These are phyloP conservation scores for Candida koratica DNA, from an alignment of 805 yeast genomes.

Conservation along the genomic window DNA sequence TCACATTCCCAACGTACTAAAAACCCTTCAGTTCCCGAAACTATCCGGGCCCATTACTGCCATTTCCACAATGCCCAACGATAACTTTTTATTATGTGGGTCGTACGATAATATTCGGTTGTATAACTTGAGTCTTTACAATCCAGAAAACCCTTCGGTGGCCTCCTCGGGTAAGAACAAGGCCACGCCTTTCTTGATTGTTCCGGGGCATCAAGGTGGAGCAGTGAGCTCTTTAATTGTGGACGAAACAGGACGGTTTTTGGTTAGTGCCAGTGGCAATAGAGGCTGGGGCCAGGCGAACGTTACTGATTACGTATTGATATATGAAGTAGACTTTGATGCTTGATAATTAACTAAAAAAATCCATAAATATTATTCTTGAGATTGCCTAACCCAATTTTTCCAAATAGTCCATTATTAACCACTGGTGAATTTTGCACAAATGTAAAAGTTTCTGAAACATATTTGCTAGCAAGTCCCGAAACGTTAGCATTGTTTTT, in stretches of 20 bases:
- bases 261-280: slow-evolving; percentile 90
- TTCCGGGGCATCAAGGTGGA: slow-evolving; percentile 98
- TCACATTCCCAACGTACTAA: slow-evolving; percentile 45
- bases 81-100: slow-evolving; percentile 76
- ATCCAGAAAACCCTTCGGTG: slow-evolving; percentile 23
- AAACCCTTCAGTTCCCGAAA: slow-evolving; percentile 68
- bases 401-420: slow-evolving; percentile 17
- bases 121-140: slow-evolving; percentile 61
- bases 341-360: slow-evolving; percentile 4
- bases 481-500: slow-evolving; percentile 18
- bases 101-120: slow-evolving; percentile 86
- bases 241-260: slow-evolving; percentile 82
- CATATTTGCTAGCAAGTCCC: slow-evolving; percentile 3
- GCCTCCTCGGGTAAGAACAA: slow-evolving; percentile 25
- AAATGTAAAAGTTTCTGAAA: slow-evolving; percentile 8
- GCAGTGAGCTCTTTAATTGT: slow-evolving; percentile 69
- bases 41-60: slow-evolving; percentile 90
- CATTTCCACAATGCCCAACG: slow-evolving; percentile 75
- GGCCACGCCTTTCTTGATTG: slow-evolving; percentile 75
- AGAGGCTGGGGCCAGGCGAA: slow-evolving; percentile 89
- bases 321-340: slow-evolving; percentile 68
- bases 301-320: slow-evolving; percentile 72
- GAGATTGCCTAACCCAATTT: slow-evolving; percentile 34
- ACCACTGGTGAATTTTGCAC: slow-evolving; percentile 3
- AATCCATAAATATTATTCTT: slow-evolving; percentile 26